Evolutionary conservation across 345 rosid species (phyloP).

Genomic region (Zanthoxylum bungeanum): DNA sequence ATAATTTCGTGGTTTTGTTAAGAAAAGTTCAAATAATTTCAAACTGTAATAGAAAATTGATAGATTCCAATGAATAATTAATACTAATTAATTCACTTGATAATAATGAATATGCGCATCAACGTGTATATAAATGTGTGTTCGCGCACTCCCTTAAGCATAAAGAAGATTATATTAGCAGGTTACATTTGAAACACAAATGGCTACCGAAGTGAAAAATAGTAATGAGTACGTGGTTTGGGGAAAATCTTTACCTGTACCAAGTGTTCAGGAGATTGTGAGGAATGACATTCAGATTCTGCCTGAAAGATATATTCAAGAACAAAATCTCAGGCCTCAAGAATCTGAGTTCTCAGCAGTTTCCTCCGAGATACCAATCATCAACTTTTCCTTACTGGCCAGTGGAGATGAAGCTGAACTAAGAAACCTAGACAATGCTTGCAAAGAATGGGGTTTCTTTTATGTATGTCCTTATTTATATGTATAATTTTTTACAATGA

Average conservation of each 20-base stretch:
- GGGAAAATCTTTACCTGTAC: slow-evolving; percentile 21
- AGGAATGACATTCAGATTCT: slow-evolving; percentile 2
- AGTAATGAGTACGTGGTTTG: slow-evolving; percentile 6
- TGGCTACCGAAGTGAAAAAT: not conserved
- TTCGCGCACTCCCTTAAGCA: too few species aligned
- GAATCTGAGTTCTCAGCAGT: not conserved
- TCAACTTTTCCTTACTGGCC: slow-evolving; percentile 23
- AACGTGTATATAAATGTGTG: not conserved
- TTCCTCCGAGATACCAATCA: slow-evolving; percentile 14
- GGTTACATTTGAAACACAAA: not conserved
- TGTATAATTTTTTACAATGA: too few species aligned
- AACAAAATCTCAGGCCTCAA: slow-evolving; percentile 7
- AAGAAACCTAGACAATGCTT: slow-evolving; percentile 21
- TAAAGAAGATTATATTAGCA: not conserved
- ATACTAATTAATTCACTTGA: too few species aligned
- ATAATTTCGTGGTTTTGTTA: too few species aligned
- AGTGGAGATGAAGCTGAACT: too few species aligned
- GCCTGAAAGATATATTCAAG: slow-evolving; percentile 22
- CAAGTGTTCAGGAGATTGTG: too few species aligned
- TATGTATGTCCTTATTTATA: slow-evolving; percentile 18
- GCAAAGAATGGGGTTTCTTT: slow-evolving; percentile 41
- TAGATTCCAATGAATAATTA: too few species aligned
- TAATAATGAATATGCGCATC: not conserved
- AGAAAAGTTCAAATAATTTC: not conserved
- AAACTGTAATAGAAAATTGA: too few species aligned